phyloP scores from a whole-genome alignment of 2,329 filamentous ascomycete species.

The Cladorrhinum sp. region DNA sequence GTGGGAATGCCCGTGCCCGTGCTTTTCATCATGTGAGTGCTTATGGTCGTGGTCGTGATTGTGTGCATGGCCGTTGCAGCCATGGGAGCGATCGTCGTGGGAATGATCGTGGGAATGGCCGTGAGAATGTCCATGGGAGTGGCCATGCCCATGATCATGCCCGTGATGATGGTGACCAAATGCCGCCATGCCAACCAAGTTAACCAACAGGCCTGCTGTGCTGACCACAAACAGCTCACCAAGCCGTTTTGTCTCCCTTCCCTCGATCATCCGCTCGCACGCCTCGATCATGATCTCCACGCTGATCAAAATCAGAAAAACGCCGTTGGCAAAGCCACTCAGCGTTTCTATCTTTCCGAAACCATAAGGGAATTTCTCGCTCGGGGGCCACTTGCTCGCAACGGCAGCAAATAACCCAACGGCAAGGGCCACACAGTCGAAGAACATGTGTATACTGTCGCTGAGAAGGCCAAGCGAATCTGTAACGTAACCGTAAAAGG shows the following conservation, averaged over 20 bases:
- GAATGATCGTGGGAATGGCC: conserved; percentile 41
- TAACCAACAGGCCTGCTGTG: conserved; percentile 79
- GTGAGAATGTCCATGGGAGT: conserved; percentile 38
- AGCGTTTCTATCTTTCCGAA: conserved; percentile 96
- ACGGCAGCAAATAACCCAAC: conserved; percentile 90
- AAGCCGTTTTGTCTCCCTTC: conserved; percentile 77
- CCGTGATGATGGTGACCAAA: conserved; percentile 69
- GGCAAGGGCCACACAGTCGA: conserved; percentile 88
- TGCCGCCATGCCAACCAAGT: conserved; percentile 85
- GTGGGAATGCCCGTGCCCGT: conserved; percentile 36
- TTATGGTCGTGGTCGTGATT: conserved; percentile 30
- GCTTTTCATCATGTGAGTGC: conserved; percentile 34
- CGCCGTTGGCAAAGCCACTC: conserved; percentile 93
- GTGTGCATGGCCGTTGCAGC: conserved; percentile 21
- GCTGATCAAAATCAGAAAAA: conserved; percentile 93
- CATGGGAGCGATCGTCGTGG: conserved; percentile 29
- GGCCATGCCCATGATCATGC: conserved; percentile 45
- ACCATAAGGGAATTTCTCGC: conserved; percentile 84
- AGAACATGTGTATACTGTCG: conserved; percentile 99
- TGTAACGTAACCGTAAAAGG: conserved; percentile 89
- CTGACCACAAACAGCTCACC: conserved; percentile 88
- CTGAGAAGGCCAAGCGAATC: conserved; percentile 93
- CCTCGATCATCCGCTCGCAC: conserved; percentile 79
- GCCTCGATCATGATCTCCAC: conserved; percentile 96
- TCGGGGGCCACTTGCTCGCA: conserved; percentile 95